Evolutionary conservation across 805 yeast species (phyloP).

Genomic region (Metschnikowia gruessii): DNA sequence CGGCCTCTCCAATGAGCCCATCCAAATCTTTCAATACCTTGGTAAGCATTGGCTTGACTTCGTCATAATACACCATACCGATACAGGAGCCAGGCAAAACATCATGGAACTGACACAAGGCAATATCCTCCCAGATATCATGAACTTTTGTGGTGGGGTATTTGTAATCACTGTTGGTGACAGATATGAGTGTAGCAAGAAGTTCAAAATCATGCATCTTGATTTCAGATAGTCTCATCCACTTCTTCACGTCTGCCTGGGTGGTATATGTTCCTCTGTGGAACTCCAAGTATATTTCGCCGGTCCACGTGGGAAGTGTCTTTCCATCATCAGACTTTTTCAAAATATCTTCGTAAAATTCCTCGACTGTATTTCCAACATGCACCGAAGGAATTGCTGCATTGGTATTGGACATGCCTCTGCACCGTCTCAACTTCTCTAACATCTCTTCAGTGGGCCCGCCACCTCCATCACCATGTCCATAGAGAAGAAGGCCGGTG

Average conservation of each 20-base stretch:
- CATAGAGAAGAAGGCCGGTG: constrained; percentile 77
- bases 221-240: constrained; percentile 73
- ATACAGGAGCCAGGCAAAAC: constrained; percentile 97
- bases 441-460: constrained; percentile 95
- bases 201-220: constrained; percentile 83
- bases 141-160: constrained; percentile 74
- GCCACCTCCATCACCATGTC: constrained; percentile 98
- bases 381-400: constrained; percentile 81
- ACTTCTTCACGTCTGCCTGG: constrained; percentile 80
- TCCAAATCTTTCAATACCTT: constrained; percentile 53
- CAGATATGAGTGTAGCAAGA: constrained; percentile 73
- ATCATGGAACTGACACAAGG: constrained; percentile 93
- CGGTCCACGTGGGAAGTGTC: constrained; percentile 81
- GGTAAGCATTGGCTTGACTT: constrained; percentile 76
- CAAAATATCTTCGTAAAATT: constrained; percentile 68
- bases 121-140: constrained; percentile 81
- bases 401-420: constrained; percentile 80
- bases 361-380: constrained; percentile 74
- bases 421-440: constrained; percentile 85
- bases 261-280: constrained; percentile 97
- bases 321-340: constrained; percentile 61
- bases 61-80: constrained; percentile 80
- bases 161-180: constrained; percentile 47
- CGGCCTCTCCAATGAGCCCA: constrained; percentile 50
- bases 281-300: constrained; percentile 90